A percentile compares a stretch with the other conserved stretches of the same genome.
These are phyloP conservation scores for Lipomyces yamadae DNA, from an alignment of 805 yeast species.

Conservation along the genomic window DNA sequence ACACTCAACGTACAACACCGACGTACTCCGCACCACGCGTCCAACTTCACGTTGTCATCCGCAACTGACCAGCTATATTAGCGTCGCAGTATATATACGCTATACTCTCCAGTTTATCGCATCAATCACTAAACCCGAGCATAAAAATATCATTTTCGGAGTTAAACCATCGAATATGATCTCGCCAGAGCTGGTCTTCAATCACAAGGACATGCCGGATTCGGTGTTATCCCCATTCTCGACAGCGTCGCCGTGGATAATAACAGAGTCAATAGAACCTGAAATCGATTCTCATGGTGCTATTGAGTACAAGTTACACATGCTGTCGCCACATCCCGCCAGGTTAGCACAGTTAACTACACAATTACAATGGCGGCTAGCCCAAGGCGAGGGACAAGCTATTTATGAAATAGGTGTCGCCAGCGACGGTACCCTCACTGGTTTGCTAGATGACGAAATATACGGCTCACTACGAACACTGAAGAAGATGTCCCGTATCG, in stretches of 20 bases:
- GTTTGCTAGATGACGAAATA: slow-evolving; percentile 25
- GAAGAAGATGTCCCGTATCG: slow-evolving; percentile 24
- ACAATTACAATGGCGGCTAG: slow-evolving; percentile 36
- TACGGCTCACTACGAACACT: slow-evolving; percentile 33
- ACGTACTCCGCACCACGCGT: not conserved
- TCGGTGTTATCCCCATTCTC: slow-evolving; percentile 28
- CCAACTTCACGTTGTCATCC: not conserved
- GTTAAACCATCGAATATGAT: not conserved
- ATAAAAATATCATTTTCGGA: not conserved
- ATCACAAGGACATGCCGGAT: slow-evolving; percentile 28
- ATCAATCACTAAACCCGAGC: not conserved
- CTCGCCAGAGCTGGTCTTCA: slow-evolving; percentile 18
- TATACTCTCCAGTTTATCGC: not conserved
- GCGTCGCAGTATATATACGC: not conserved
- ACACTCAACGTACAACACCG: too few species aligned
- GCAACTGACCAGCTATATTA: not conserved
- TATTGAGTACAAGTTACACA: slow-evolving; percentile 35
- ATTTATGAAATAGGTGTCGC: slow-evolving; percentile 36
- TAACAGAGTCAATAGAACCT: slow-evolving; percentile 18
- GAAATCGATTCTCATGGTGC: slow-evolving; percentile 37
- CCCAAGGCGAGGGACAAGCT: slow-evolving; percentile 37
- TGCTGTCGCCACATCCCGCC: slow-evolving; percentile 29
- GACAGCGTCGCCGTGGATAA: not conserved
- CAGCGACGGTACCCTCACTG: slow-evolving; percentile 33
- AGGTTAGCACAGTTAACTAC: slow-evolving; percentile 38